Conservation (phyloP, 192 early-diverging fungal species). For the Haplosporangium gracile region DNA sequence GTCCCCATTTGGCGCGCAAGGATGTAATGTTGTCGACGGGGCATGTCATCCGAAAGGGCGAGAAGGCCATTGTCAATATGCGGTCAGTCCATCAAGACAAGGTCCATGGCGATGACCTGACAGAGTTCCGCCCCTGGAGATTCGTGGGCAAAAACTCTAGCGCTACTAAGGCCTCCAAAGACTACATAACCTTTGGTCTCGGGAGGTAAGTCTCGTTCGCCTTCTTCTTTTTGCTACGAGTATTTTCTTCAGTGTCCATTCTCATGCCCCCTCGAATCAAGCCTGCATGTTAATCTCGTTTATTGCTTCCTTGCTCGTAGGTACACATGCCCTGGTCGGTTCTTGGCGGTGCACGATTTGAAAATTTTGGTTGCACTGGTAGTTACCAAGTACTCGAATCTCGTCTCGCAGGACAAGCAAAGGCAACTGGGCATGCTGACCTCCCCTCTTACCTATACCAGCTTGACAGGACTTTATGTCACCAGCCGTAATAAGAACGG, state of each 20-base stretch:
- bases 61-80: slow-evolving; percentile 45
- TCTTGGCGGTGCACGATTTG: slow-evolving; percentile 61
- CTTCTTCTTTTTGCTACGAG: no score
- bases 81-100: slow-evolving; percentile 20
- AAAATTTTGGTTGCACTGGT: slow-evolving; percentile 47
- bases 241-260: no score
- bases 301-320: slow-evolving; percentile 7
- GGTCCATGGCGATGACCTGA: slow-evolving; percentile 27
- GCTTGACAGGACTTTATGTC: slow-evolving; percentile 8
- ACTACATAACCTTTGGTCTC: slow-evolving; percentile 57
- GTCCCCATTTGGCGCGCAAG: slow-evolving; percentile 32
- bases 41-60: slow-evolving; percentile 39
- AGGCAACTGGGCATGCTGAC: neutral
- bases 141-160: slow-evolving; percentile 46
- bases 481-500: slow-evolving; percentile 19
- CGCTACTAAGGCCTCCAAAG: slow-evolving; percentile 43
- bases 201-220: slow-evolving; percentile 40
- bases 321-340: slow-evolving; percentile 64
- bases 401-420: slow-evolving; percentile 19
- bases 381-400: slow-evolving; percentile 51
- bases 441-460: neutral
- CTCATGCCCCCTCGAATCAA: no score
- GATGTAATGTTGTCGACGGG: slow-evolving; percentile 54
- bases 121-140: slow-evolving; percentile 54
- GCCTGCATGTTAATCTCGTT: no score